These are phyloP conservation scores for Fusarium buharicum DNA, from an alignment of 2,329 filamentous ascomycete species.

Conservation along the genomic window DNA sequence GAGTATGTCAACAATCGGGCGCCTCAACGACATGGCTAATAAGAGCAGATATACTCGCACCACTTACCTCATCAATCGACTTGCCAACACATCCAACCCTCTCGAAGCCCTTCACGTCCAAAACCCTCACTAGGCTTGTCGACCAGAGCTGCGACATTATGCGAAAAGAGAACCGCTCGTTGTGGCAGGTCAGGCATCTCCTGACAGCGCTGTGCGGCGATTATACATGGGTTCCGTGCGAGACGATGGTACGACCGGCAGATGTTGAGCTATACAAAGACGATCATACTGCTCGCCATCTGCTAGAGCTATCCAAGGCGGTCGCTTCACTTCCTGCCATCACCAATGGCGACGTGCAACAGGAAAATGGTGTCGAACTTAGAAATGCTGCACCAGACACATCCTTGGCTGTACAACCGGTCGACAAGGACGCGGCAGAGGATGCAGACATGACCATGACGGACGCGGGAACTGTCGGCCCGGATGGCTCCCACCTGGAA, in stretches of 20 bases:
- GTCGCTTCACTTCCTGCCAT: conserved; percentile 25
- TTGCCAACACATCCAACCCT: conserved; percentile 79
- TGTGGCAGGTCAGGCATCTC: conserved; percentile 80
- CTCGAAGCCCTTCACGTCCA: conserved; percentile 78
- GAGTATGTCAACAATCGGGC: conserved; percentile 60
- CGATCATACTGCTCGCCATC: conserved; percentile 55
- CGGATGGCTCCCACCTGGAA: conserved; percentile 34
- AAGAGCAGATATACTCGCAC: conserved; percentile 73
- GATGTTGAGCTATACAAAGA: conserved; percentile 67
- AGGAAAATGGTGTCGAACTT: conserved; percentile 22
- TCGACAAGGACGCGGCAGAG: conserved; percentile 27
- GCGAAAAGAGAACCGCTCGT: conserved; percentile 76
- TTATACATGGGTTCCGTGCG: conserved; percentile 72
- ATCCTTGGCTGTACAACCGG: conserved; percentile 9
- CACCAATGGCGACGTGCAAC: conserved; percentile 41
- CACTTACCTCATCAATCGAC: conserved; percentile 78
- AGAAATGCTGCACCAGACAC: conserved; percentile 10
- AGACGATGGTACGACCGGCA: conserved; percentile 65
- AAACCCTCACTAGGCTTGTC: conserved; percentile 76
- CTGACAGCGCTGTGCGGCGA: conserved; percentile 80
- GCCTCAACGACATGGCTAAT: conserved; percentile 43
- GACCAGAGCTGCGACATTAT: conserved; percentile 75
- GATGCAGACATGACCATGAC: conserved; percentile 49
- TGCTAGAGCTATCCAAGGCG: conserved; percentile 46
- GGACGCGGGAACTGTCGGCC: conserved; percentile 41